phyloP scores from a whole-genome alignment of 31 red algal species.

The Asparagopsis taxiformis region DNA sequence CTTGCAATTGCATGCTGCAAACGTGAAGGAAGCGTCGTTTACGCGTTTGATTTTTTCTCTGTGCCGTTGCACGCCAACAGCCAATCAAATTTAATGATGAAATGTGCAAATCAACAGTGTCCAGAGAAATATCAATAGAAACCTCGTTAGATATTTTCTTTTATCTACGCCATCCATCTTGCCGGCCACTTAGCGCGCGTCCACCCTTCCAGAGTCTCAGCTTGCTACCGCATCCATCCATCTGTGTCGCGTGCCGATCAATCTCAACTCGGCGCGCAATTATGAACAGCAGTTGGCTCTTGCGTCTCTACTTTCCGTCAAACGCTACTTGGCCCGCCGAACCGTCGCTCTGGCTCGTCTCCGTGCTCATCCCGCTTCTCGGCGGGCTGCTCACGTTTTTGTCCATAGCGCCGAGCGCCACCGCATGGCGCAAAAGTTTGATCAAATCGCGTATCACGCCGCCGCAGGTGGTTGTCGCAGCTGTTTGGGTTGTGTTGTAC shows the following conservation, averaged over 20 bases:
- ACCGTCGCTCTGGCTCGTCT: conserved; percentile 18
- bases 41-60: too few relatives aligned
- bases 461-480: neutral
- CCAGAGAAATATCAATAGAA: too few relatives aligned
- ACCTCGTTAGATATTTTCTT: too few relatives aligned
- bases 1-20: too few relatives aligned
- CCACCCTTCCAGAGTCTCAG: too few relatives aligned
- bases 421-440: conserved; percentile 28
- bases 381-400: conserved; percentile 46
- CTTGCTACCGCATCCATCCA: too few relatives aligned
- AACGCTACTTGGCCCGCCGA: neutral
- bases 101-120: too few relatives aligned
- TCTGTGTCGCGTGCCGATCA: neutral
- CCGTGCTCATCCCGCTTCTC: conserved; percentile 47
- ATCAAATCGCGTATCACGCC: conserved; percentile 35
- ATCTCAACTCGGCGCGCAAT: neutral
- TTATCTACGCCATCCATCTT: too few relatives aligned
- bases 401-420: conserved; percentile 20
- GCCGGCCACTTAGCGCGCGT: too few relatives aligned
- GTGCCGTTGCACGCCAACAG: too few relatives aligned
- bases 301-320: conserved; percentile 1
- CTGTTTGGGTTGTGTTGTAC: conserved; percentile 33
- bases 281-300: neutral
- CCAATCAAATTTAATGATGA: too few relatives aligned
- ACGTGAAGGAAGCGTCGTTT: too few relatives aligned